These are phyloP conservation scores for Vicia faba DNA, from an alignment of 306 rosid genomes.

Conservation along the genomic window DNA sequence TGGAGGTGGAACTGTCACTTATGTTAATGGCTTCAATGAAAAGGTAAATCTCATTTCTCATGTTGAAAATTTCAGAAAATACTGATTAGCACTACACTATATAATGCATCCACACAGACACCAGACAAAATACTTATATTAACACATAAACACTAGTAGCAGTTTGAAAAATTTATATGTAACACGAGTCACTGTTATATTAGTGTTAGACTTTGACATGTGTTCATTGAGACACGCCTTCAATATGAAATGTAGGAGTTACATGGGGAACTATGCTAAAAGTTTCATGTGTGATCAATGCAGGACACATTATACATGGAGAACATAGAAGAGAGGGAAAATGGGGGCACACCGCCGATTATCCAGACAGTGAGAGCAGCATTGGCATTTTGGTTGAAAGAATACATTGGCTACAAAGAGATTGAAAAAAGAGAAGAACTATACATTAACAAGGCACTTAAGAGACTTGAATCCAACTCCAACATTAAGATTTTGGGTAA, in stretches of 20 bases:
- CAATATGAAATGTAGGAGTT: too few species aligned
- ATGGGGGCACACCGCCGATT: slow-evolving; percentile 88
- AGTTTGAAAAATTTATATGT: too few species aligned
- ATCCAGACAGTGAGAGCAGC: slow-evolving; percentile 80
- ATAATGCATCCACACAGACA: too few species aligned
- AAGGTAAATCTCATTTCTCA: slow-evolving; percentile 43
- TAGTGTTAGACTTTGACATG: too few species aligned
- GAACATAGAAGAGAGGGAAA: slow-evolving; percentile 81
- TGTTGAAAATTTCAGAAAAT: too few species aligned
- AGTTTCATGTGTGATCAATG: slow-evolving; percentile 20
- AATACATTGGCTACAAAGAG: slow-evolving; percentile 58
- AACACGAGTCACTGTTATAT: too few species aligned
- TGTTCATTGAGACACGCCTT: too few species aligned
- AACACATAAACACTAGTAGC: too few species aligned
- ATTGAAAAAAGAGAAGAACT: slow-evolving; percentile 63
- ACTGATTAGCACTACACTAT: too few species aligned
- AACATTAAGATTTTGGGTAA: slow-evolving; percentile 68
- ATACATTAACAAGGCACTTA: slow-evolving; percentile 52
- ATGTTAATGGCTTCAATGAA: slow-evolving; percentile 75
- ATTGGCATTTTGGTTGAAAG: slow-evolving; percentile 87
- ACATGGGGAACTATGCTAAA: too few species aligned
- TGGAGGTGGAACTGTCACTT: slow-evolving; percentile 82
- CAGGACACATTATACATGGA: slow-evolving; percentile 80
- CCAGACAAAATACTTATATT: too few species aligned
- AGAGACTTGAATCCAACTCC: slow-evolving; percentile 58